Base-by-base conservation (phyloP, 2,329 filamentous ascomycete genomes). In the Trichoderma koningiopsis region DNA sequence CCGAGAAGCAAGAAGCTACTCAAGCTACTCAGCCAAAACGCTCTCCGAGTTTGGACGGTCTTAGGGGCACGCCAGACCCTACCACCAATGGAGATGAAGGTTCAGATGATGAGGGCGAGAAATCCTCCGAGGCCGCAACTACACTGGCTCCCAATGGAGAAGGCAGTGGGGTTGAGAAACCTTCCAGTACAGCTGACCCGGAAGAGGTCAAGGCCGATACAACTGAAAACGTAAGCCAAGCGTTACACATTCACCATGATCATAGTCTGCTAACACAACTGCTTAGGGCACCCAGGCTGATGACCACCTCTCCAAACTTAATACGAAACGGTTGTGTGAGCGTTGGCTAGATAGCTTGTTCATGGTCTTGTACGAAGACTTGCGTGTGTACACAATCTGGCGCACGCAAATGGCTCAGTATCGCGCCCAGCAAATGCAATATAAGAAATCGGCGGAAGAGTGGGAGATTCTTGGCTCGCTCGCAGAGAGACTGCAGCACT, bases 331-430 rank as follows among this genome's bases (percentile, higher is more conserved):
- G 0, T 88, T 99, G 1, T 99, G 96, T 77, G 96, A 99, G 81
- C 90, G 96, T 74, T 99, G 96, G 96, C 87, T 99, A 2, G 96
- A 99, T 81, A 98, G 97, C 76, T 86, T 99, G 27, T 99, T 99
- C 83, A 99, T 99, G 96, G 96, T 98, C 0, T 86, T 99, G 3
- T 99, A 99, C 79, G 96, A 99, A 80, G 96, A 99, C 77, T 87
- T 99, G 22, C 92, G 96, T 61, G 95, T 99, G 57, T 99, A 99
- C 84, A 99, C 96, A 14, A 99, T 99, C 79, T 99, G 96, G 96
- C 91, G 96, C 68, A 98, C 96, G 0, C 96, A 99, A 79, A 96
- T 98, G 89, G 92, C 94, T 0, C 95, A 98, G 79, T 97, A 94
- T 78, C 91, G 93, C 27, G 93, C 95, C 66, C 95, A 98, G 79